Base-by-base conservation (phyloP, 345 rosid species). In the Salix purpurea region DNA sequence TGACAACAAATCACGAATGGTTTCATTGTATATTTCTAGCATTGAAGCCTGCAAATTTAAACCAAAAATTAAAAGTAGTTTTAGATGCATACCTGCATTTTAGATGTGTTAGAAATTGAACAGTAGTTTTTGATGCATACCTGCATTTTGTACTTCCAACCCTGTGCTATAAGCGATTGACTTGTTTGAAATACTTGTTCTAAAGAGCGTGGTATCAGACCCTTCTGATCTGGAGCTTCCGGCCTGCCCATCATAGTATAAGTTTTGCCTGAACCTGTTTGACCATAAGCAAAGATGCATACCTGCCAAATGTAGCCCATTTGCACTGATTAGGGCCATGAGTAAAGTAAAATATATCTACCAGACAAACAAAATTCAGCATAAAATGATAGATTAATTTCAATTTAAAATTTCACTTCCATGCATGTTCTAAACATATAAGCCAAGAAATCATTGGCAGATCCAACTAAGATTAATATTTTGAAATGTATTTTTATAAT, bases 181-280 rank as follows among this genome's bases (percentile, higher is more conserved):
- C 98, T 93, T 36, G 84, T 78, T 84, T 89, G 86, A 81, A 96
- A 93, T 69, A 96, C 91, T 65, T 96, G 98, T 74, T 96, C 98
- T 14, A 96, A 83, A 19, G 97, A 96, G 61, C 97, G 91, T 1
- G 99, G 98, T 72, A 96, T 96, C 80, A 96, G 69, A n/a, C 99
- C 99, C 79, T 90, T 90, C 78, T 87, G 88, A 40, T 88, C 92
- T 39, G 83, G 67, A 24, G 82, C 79, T 72, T 89, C 94, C 56
- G 98, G 92, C 82, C 88, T 93, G 60, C 99, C 99, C 98, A 96
- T 91, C 99, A 96, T 96, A 10, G 99, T 96, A 77, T 96, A 93
- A 7, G 99, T 96, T 85, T 96, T 93, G 1, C 99, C 99, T 4
- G 99, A 96, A 46, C 99, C 99, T 4, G 99, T 96, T 74, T 96